phyloP scores from a whole-genome alignment of 768 basidiomycete species.

The Termitomyces bulborhizus region DNA sequence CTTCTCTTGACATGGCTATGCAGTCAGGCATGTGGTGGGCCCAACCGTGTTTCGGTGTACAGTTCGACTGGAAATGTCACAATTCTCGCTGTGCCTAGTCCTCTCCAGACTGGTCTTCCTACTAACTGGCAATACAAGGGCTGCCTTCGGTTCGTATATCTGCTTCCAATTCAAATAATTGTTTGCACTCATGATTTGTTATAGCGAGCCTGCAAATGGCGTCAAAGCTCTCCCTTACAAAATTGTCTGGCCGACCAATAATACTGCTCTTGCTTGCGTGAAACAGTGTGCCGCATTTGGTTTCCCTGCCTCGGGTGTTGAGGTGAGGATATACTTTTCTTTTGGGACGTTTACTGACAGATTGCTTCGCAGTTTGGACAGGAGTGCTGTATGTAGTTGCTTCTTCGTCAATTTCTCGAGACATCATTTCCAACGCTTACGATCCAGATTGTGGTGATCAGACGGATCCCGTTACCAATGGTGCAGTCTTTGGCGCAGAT shows the following conservation, averaged over 20 bases:
- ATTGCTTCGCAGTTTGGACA: constrained; percentile 39
- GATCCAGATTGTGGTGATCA: constrained; percentile 64
- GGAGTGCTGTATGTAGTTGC: constrained; percentile 66
- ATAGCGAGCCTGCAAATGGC: constrained; percentile 40
- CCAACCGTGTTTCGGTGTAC: constrained; percentile 68
- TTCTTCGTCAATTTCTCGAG: neutral
- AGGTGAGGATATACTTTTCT: constrained; percentile 22
- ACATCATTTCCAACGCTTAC: neutral
- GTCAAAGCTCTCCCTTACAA: constrained; percentile 54
- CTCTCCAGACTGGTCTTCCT: constrained; percentile 52
- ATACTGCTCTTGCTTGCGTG: constrained; percentile 59
- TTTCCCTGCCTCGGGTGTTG: constrained; percentile 64
- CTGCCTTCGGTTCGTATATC: constrained; percentile 50
- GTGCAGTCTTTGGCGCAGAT: constrained; percentile 32
- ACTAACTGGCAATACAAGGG: constrained; percentile 61
- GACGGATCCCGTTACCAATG: constrained; percentile 38
- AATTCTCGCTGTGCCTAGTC: constrained; percentile 50
- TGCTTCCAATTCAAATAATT: neutral
- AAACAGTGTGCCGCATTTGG: constrained; percentile 66
- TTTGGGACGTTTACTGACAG: neutral
- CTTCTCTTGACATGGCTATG: neutral
- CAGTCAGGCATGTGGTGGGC: constrained; percentile 69
- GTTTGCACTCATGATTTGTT: neutral
- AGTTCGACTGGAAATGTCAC: constrained; percentile 44
- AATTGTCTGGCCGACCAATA: constrained; percentile 53